A percentile compares a stretch with the other conserved stretches of the same genome.
Evolutionary conservation across 2,329 filamentous ascomycete genomes (phyloP).

Genomic region (Talaromyces islandicus): DNA sequence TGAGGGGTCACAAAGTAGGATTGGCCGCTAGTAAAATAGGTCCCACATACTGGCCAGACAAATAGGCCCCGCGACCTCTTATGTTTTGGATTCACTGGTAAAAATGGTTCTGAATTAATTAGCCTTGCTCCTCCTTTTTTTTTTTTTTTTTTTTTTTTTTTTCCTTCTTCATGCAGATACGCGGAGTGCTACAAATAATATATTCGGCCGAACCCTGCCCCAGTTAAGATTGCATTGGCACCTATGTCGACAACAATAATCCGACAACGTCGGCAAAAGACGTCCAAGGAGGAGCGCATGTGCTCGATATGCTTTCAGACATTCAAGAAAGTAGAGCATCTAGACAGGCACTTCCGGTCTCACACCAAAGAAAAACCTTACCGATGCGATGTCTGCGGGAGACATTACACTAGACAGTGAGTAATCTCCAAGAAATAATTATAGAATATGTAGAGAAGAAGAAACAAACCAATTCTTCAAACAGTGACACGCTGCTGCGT

Average conservation of each 20-base stretch:
- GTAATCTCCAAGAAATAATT: not conserved
- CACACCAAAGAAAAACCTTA: slow-evolving; percentile 30
- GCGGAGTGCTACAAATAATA: not conserved
- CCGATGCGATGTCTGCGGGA: slow-evolving; percentile 17
- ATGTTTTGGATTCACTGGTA: not conserved
- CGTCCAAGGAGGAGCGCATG: not conserved
- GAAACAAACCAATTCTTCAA: not conserved
- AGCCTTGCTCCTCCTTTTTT: not conserved
- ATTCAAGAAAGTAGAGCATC: slow-evolving; percentile 26
- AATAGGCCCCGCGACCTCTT: not conserved
- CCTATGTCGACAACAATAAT: not conserved
- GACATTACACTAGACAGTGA: slow-evolving; percentile 22
- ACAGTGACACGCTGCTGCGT: not conserved
- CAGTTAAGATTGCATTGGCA: not conserved
- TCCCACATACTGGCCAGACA: not conserved
- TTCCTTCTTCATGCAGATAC: not conserved
- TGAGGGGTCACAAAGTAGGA: not conserved
- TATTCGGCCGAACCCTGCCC: not conserved
- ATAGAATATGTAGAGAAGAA: not conserved
- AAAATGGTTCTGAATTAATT: not conserved
- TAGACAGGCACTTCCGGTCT: slow-evolving; percentile 23
- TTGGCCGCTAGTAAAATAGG: not conserved
- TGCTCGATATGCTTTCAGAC: not conserved
- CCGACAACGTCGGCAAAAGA: not conserved
- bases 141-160: not conserved